Conservation (phyloP, 768 basidiomycete genomes). For the Serendipita vermifera region DNA sequence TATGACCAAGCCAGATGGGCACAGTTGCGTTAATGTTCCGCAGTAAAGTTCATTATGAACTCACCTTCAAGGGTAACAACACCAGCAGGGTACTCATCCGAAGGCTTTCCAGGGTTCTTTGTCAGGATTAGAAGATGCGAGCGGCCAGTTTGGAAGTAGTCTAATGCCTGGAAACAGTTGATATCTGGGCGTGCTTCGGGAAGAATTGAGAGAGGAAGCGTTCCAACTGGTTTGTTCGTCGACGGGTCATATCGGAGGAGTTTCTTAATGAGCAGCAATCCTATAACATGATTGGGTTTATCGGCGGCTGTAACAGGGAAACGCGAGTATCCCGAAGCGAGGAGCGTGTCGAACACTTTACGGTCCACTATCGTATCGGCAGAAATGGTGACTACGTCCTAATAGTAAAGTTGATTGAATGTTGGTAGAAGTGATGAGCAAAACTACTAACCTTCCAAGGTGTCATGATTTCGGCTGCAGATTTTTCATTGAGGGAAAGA, state of each 20-base stretch:
- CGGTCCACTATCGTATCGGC: conserved; percentile 71
- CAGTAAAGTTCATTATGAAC: conserved; percentile 14
- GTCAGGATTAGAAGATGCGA: conserved; percentile 84
- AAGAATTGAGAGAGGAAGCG: conserved; percentile 66
- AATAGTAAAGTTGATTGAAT: background rate
- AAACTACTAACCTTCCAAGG: conserved; percentile 41
- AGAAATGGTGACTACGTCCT: conserved; percentile 76
- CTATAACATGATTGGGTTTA: conserved; percentile 57
- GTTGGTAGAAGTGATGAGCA: background rate
- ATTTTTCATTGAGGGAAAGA: conserved; percentile 54
- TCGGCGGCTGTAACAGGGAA: conserved; percentile 76
- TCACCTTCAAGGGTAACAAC: conserved; percentile 79
- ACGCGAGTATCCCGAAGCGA: conserved; percentile 75
- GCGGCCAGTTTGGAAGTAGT: conserved; percentile 72
- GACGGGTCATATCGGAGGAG: conserved; percentile 82
- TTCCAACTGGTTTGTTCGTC: conserved; percentile 56
- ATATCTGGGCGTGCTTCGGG: conserved; percentile 83
- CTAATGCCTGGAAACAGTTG: conserved; percentile 88
- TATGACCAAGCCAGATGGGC: background rate
- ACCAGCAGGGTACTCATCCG: conserved; percentile 61
- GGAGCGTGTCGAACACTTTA: conserved; percentile 57
- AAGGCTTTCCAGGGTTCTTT: conserved; percentile 63
- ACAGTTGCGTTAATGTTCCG: background rate
- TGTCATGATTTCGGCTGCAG: conserved; percentile 70
- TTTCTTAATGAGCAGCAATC: conserved; percentile 78